phyloP scores from a whole-genome alignment of 192 early-diverging fungal genomes.

The Entomortierella beljakovae region DNA sequence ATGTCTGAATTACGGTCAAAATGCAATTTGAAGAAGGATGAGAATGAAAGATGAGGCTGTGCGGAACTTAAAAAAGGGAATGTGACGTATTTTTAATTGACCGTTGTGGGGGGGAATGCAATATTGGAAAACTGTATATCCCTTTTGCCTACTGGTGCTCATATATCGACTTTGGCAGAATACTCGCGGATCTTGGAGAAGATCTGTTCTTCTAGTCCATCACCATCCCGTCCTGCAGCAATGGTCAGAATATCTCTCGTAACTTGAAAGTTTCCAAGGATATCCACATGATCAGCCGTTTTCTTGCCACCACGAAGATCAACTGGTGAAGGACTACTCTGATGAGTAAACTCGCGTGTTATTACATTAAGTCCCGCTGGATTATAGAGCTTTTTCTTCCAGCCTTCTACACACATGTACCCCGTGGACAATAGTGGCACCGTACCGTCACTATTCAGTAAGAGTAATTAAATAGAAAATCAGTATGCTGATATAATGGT shows the following conservation, averaged over 20 bases:
- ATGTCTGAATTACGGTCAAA: no score
- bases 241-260: constrained; percentile 60
- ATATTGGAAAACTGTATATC: no score
- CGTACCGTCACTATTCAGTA: constrained; percentile 80
- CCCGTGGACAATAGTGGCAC: constrained; percentile 88
- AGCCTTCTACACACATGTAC: constrained; percentile 90
- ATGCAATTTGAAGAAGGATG: not conserved
- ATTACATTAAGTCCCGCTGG: constrained; percentile 78
- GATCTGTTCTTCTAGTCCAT: constrained; percentile 50
- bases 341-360: constrained; percentile 77
- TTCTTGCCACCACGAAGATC: constrained; percentile 80
- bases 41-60: not conserved
- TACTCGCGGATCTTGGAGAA: constrained; percentile 57
- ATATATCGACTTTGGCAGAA: constrained; percentile 50
- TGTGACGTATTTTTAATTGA: not conserved
- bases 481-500: not conserved
- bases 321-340: constrained; percentile 63
- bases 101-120: no score
- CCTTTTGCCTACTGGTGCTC: no score
- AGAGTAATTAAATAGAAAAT: not conserved
- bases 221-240: constrained; percentile 46
- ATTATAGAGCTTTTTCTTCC: constrained; percentile 86
- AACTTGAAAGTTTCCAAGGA: constrained; percentile 83
- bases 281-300: constrained; percentile 89
- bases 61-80: no score